Conservation (phyloP, 1,284 basidiomycete species). For the Somion occarium region DNA sequence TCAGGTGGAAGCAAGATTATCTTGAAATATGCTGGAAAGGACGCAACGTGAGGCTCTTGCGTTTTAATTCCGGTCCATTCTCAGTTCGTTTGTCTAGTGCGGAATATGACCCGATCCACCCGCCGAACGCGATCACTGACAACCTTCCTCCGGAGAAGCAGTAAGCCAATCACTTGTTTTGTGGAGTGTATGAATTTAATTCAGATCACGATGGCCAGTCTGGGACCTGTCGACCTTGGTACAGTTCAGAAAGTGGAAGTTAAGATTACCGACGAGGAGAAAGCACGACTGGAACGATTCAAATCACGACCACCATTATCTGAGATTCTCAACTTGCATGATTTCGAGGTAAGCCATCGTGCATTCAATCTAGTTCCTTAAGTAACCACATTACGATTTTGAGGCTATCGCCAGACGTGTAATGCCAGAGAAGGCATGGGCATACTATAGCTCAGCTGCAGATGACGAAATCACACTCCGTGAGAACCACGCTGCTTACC, state of each 20-base stretch:
- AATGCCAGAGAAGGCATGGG: conserved; percentile 26
- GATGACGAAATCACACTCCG: conserved; percentile 66
- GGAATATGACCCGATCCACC: conserved; percentile 62
- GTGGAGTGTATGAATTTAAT: neutral
- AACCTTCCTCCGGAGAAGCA: conserved; percentile 51
- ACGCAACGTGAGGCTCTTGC: conserved; percentile 50
- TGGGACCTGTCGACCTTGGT: conserved; percentile 46
- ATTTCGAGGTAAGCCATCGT: conserved; percentile 48
- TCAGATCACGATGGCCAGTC: conserved; percentile 20
- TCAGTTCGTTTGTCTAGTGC: conserved; percentile 27
- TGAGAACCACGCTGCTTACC: conserved; percentile 66
- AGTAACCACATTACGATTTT: neutral
- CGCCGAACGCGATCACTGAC: conserved; percentile 57
- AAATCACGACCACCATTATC: conserved; percentile 46
- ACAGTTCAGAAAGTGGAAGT: conserved; percentile 40
- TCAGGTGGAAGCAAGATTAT: conserved; percentile 49
- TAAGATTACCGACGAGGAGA: conserved; percentile 40
- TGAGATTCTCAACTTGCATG: conserved; percentile 65
- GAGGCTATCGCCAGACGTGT: conserved; percentile 26
- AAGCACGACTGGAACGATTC: conserved; percentile 32
- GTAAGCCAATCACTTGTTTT: conserved; percentile 15
- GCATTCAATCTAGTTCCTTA: neutral
- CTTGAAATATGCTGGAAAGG: conserved; percentile 70
- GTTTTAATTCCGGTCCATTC: neutral
- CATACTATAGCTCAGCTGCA: conserved; percentile 61